Conservation (phyloP, 1,284 basidiomycete genomes). For the Ustilago esculenta region DNA sequence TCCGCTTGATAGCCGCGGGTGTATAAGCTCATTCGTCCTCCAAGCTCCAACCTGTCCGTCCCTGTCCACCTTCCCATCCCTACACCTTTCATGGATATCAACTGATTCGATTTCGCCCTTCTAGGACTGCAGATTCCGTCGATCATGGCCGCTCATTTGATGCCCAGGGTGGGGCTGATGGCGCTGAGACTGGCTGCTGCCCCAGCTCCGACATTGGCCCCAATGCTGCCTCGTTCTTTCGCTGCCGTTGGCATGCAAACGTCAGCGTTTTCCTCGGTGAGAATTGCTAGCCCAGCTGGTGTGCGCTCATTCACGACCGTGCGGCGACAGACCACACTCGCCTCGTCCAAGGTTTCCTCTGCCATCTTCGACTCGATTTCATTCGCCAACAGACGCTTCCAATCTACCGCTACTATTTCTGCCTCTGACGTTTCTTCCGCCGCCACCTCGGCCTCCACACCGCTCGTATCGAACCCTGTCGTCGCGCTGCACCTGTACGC, state of each 20-base stretch:
- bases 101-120: too few relatives aligned
- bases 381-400: constrained; percentile 5
- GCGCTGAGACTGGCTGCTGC: constrained; percentile 10
- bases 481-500: constrained; percentile 82
- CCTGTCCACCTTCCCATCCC: too few relatives aligned
- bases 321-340: too few relatives aligned
- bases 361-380: neutral
- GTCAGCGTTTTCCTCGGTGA: neutral
- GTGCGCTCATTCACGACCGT: too few relatives aligned
- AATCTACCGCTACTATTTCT: constrained; percentile 14
- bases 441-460: neutral
- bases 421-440: neutral
- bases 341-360: too few relatives aligned
- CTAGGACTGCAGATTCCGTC: neutral
- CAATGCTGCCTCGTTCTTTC: neutral
- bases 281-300: neutral
- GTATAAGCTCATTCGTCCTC: too few relatives aligned
- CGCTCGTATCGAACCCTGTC: constrained; percentile 74
- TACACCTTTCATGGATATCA: too few relatives aligned
- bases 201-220: neutral
- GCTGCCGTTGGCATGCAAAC: neutral
- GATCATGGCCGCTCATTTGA: constrained; percentile 7
- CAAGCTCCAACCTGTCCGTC: too few relatives aligned
- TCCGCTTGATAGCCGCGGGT: too few relatives aligned
- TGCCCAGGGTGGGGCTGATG: constrained; percentile 12